Conservation (phyloP, 164 flowering plant species). For the Dillenia turbinata region DNA sequence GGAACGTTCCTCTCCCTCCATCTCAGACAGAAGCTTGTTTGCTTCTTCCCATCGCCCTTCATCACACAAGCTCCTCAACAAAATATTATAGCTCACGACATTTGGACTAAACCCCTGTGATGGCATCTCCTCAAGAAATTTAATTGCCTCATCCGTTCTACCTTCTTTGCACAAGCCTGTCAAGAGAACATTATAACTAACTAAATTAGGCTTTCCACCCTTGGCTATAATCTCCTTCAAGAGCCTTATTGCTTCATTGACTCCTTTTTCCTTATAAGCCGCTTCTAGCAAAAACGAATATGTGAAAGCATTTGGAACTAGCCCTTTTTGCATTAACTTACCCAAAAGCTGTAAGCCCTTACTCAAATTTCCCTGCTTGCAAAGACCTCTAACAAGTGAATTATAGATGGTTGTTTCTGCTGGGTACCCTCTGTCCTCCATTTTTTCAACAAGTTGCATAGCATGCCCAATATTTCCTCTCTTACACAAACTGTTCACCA, state of each 20-base stretch:
- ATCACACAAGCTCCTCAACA: constrained; percentile 62
- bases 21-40: constrained; percentile 62
- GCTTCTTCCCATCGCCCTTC: constrained; percentile 81
- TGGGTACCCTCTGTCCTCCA: constrained; percentile 72
- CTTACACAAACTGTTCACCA: constrained; percentile 72
- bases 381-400: constrained; percentile 75
- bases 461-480: constrained; percentile 78
- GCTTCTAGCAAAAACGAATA: constrained; percentile 81
- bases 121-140: constrained; percentile 59
- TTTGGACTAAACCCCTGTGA: constrained; percentile 69
- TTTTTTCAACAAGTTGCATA: constrained; percentile 74
- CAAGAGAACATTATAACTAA: constrained; percentile 78
- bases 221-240: constrained; percentile 66
- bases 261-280: constrained; percentile 78
- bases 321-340: constrained; percentile 57
- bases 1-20: constrained; percentile 56
- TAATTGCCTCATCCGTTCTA: constrained; percentile 62
- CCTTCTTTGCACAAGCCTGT: constrained; percentile 88
- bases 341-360: constrained; percentile 68
- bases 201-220: constrained; percentile 82
- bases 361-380: constrained; percentile 57
- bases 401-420: constrained; percentile 63
- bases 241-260: constrained; percentile 65
- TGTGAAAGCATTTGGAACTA: constrained; percentile 73
- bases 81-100: constrained; percentile 78